Evolutionary conservation across 495 filamentous ascomycete species (phyloP).

Genomic region (Aspergillus nanangensis): DNA sequence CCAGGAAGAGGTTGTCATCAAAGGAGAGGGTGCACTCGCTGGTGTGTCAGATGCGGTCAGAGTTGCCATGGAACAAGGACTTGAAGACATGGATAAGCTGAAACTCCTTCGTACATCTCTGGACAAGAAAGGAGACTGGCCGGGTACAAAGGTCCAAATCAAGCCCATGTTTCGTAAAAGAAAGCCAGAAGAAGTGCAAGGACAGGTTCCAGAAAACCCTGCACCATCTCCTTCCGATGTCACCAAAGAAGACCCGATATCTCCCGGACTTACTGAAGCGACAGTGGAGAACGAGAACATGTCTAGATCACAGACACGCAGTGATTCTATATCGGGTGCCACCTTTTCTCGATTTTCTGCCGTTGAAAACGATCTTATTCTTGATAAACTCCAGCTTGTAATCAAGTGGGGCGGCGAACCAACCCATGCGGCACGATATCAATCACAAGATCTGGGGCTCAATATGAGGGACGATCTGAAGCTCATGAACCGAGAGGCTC

Average conservation of each 20-base stretch:
- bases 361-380: slow-evolving; percentile 77
- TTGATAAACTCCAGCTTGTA: slow-evolving; percentile 95
- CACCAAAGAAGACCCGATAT: slow-evolving; percentile 17
- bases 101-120: slow-evolving; percentile 77
- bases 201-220: slow-evolving; percentile 13
- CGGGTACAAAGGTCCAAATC: slow-evolving; percentile 97
- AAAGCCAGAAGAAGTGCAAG: slow-evolving; percentile 53
- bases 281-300: slow-evolving; percentile 21
- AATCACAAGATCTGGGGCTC: slow-evolving; percentile 87
- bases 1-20: slow-evolving; percentile 91
- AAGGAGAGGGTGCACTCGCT: slow-evolving; percentile 83
- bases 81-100: slow-evolving; percentile 86
- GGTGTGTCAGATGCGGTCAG: slow-evolving; percentile 85
- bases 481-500: slow-evolving; percentile 84
- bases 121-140: slow-evolving; percentile 86
- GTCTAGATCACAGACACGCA: slow-evolving; percentile 50
- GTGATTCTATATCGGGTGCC: slow-evolving; percentile 78
- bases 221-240: slow-evolving; percentile 8
- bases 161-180: slow-evolving; percentile 95
- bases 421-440: slow-evolving; percentile 94
- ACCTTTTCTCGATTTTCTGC: slow-evolving; percentile 88
- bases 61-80: slow-evolving; percentile 64
- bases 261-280: slow-evolving; percentile 15
- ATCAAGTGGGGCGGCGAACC: slow-evolving; percentile 99
- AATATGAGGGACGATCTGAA: slow-evolving; percentile 94